These are phyloP conservation scores for Aspergillus sparsus DNA, from an alignment of 495 filamentous ascomycete species.

Conservation along the genomic window DNA sequence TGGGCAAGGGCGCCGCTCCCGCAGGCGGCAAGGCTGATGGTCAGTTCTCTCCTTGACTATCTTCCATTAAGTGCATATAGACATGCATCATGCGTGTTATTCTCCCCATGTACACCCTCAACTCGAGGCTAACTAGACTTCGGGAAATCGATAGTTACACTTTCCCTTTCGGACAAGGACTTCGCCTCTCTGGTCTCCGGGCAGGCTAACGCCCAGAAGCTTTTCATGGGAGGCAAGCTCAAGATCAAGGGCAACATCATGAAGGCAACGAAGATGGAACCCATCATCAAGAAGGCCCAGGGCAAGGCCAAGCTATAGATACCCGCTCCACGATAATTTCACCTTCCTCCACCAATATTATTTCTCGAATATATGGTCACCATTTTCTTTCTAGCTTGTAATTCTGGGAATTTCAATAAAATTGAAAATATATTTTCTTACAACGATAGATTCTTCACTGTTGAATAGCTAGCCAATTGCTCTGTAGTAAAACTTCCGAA, in stretches of 20 bases:
- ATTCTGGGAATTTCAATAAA: neutral
- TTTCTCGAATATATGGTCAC: conserved; percentile 15
- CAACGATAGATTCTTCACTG: neutral
- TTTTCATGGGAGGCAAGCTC: conserved; percentile 96
- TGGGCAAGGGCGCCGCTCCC: conserved; percentile 70
- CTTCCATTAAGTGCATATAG: neutral
- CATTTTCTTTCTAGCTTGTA: conserved; percentile 1
- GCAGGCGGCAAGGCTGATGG: conserved; percentile 77
- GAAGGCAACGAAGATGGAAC: conserved; percentile 98
- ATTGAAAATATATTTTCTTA: neutral
- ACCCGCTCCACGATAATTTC: conserved; percentile 26
- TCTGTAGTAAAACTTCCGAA: no score
- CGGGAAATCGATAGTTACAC: conserved; percentile 62
- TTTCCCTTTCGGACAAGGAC: conserved; percentile 81
- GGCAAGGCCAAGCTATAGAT: conserved; percentile 76
- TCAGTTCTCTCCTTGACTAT: conserved; percentile 53
- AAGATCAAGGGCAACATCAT: conserved; percentile 98
- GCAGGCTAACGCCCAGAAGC: conserved; percentile 88
- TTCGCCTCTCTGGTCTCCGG: conserved; percentile 80
- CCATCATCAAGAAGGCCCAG: conserved; percentile 87
- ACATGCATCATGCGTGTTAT: neutral
- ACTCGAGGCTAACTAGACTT: conserved; percentile 16
- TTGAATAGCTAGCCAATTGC: neutral
- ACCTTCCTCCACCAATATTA: conserved; percentile 9
- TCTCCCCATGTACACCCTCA: neutral